Evolutionary conservation across 306 rosid genomes (phyloP).

Genomic region (Medicago arabica): DNA sequence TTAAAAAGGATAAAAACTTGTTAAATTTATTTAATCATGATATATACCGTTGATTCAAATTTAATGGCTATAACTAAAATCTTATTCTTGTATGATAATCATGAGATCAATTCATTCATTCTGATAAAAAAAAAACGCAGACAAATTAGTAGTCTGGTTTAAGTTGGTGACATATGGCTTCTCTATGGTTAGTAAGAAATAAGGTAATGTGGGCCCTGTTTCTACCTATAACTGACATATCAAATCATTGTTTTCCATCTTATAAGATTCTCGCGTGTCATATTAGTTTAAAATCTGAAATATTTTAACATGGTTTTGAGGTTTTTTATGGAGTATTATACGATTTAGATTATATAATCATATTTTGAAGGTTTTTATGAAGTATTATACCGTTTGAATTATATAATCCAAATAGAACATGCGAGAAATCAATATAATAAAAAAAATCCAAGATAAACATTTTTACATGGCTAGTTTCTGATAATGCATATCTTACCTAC

Average conservation of each 20-base stretch:
- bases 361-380: no score
- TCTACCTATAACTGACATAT: slow-evolving; percentile 44
- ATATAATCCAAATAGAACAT: no score
- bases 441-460: slow-evolving; percentile 13
- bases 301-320: no score
- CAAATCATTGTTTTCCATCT: no score
- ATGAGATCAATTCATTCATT: no score
- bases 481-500: slow-evolving; percentile 38
- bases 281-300: no score
- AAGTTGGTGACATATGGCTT: slow-evolving; percentile 34
- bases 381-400: no score
- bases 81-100: background rate
- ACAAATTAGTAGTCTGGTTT: slow-evolving; percentile 39
- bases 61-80: background rate
- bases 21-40: background rate
- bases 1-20: background rate
- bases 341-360: no score
- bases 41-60: background rate
- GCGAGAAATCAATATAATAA: no score
- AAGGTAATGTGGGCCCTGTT: slow-evolving; percentile 41
- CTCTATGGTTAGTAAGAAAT: slow-evolving; percentile 39
- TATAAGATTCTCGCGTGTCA: no score
- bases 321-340: no score
- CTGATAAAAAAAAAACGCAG: background rate
- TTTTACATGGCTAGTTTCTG: slow-evolving; percentile 32